Conservation (phyloP, 331 rosid genomes). For the Malus hybrid region DNA sequence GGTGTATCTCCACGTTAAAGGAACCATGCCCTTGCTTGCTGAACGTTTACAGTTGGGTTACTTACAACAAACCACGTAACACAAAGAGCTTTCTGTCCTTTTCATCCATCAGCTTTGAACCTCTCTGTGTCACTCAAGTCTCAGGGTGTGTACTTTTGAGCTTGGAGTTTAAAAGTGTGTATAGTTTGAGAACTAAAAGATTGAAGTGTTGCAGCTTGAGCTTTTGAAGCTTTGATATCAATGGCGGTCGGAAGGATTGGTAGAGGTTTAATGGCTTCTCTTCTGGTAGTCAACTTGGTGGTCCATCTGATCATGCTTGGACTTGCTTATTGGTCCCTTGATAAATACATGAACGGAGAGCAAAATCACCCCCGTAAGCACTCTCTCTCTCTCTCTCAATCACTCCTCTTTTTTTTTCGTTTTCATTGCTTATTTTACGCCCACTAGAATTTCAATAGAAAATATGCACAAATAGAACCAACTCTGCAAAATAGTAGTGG, state of each 20-base stretch:
- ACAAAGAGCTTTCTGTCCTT: background rate
- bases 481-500: too few relatives aligned
- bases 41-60: slow-evolving; percentile 6
- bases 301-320: slow-evolving; percentile 24
- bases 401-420: background rate
- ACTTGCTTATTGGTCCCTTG: slow-evolving; percentile 37
- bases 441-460: too few relatives aligned
- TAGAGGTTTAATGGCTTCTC: slow-evolving; percentile 25
- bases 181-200: background rate
- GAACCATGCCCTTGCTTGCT: background rate
- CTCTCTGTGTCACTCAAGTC: background rate
- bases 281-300: slow-evolving; percentile 28
- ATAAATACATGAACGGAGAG: slow-evolving; percentile 33
- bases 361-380: slow-evolving; percentile 32
- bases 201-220: background rate
- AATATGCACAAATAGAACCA: too few relatives aligned
- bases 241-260: slow-evolving; percentile 28
- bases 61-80: slow-evolving; percentile 10
- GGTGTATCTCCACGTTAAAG: slow-evolving; percentile 3
- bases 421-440: too few relatives aligned
- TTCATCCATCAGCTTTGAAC: slow-evolving; percentile 3
- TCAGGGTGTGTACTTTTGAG: background rate
- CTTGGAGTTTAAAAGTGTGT: too few relatives aligned
- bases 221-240: background rate
- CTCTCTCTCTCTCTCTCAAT: background rate